Percentiles rank a stretch among this genome's conserved stretches.
Evolutionary conservation across 2,329 filamentous ascomycete species (phyloP).

Genomic region (Talaromyces rugulosus): DNA sequence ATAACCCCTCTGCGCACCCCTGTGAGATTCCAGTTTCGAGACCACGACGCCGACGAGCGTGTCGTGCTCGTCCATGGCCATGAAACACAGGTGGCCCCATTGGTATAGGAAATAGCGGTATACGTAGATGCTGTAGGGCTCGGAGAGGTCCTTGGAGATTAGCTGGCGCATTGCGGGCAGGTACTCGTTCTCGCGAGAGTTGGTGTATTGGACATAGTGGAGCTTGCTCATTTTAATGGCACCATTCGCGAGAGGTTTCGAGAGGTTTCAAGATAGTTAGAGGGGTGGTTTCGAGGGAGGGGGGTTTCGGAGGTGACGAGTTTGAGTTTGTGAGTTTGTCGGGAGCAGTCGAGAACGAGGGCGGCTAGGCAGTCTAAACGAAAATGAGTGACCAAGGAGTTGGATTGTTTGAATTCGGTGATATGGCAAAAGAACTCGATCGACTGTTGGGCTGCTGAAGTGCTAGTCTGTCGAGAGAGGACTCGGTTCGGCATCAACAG

Average conservation of each 20-base stretch:
- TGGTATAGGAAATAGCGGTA: slow-evolving; percentile 97
- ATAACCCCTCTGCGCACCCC: slow-evolving; percentile 82
- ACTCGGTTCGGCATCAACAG: not conserved
- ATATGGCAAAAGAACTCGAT: not conserved
- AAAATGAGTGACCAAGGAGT: not conserved
- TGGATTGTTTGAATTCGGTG: not conserved
- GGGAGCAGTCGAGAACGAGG: not conserved
- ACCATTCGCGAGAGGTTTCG: not conserved
- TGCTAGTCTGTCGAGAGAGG: not conserved
- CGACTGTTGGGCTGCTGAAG: not conserved
- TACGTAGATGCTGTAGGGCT: slow-evolving; percentile 98
- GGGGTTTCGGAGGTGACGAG: not conserved
- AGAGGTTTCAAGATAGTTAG: not conserved
- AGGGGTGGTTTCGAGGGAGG: not conserved
- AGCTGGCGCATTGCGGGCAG: slow-evolving; percentile 84
- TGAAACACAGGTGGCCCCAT: slow-evolving; percentile 96
- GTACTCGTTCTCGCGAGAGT: slow-evolving; percentile 58
- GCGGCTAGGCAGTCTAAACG: not conserved
- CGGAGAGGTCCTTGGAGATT: slow-evolving; percentile 93
- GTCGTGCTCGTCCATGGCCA: slow-evolving; percentile 56
- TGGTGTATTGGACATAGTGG: slow-evolving; percentile 58
- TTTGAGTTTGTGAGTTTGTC: not conserved
- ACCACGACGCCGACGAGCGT: slow-evolving; percentile 82
- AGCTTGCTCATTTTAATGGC: slow-evolving; percentile 34
- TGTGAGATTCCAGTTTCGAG: slow-evolving; percentile 88